phyloP scores from a whole-genome alignment of 108 stramenopile species.

The Skeletonema tropicum region DNA sequence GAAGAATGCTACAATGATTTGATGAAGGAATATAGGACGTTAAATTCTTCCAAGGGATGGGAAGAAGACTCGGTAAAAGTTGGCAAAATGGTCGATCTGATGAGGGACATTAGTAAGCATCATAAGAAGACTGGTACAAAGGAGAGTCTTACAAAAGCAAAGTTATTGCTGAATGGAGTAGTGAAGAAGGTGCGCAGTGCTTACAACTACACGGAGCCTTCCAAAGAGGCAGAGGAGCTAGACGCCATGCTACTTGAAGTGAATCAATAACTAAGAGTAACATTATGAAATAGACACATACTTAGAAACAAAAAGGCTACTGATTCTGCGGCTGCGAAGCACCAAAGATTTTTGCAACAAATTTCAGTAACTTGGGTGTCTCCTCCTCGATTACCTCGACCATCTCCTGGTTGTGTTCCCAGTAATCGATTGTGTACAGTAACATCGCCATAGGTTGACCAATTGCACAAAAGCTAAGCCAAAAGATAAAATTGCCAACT shows the following conservation, averaged over 20 bases:
- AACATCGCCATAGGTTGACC: constrained; percentile 89
- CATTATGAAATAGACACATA: background rate
- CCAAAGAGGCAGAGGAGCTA: constrained; percentile 46
- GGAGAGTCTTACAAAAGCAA: constrained; percentile 65
- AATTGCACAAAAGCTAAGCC: constrained; percentile 83
- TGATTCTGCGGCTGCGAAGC: constrained; percentile 8
- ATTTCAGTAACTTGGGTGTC: constrained; percentile 8
- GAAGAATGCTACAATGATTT: constrained; percentile 70
- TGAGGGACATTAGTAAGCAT: constrained; percentile 59
- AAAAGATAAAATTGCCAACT: constrained; percentile 84
- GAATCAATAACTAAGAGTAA: constrained; percentile 3
- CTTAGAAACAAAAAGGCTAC: background rate
- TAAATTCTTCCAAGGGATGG: constrained; percentile 65
- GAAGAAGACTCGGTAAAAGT: constrained; percentile 66
- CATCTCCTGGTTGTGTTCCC: constrained; percentile 42
- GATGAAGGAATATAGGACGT: constrained; percentile 83
- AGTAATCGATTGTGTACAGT: constrained; percentile 83
- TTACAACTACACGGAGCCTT: constrained; percentile 30
- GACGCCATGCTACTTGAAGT: constrained; percentile 54
- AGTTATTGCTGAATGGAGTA: constrained; percentile 66
- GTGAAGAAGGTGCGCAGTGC: constrained; percentile 61
- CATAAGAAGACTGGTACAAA: constrained; percentile 44
- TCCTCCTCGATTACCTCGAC: constrained; percentile 3
- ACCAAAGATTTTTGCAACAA: constrained; percentile 33
- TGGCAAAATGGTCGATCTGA: constrained; percentile 53